Evolutionary conservation across 257 asterid species (phyloP), one percentile per base, ranked within the genome.

Genomic region (Scutellaria minor): DNA sequence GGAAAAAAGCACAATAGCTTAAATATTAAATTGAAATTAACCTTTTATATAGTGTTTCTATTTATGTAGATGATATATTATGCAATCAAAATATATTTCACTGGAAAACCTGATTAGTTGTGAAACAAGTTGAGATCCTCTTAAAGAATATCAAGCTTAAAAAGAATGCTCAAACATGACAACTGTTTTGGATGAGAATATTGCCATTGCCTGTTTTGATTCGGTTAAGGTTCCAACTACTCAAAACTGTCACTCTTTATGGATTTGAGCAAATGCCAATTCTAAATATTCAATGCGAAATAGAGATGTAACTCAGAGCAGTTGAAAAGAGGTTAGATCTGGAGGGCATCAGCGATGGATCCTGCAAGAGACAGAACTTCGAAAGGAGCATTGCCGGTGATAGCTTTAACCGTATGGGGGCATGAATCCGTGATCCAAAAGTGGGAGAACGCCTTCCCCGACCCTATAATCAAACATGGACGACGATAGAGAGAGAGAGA

Each of bases 341-440:
- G 99, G 61, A 94, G 99, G 54, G 96, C 95, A 70, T 89, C 93
- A 31, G 99, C 92, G 48, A 94, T 94, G 3, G 99, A 94, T 68
- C 90, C 91, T 0, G 99, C 99, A 50, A 94, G 97, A 69, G 96
- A 89, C 76, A 91, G 52, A 70, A 94, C 90, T 77, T 94, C 97
- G 46, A 94, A 94, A 9, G 99, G 99, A 68, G 92, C 85, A 81
- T 84, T 80, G 10, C 79, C 67, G 9, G 81, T 79, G 9, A 94
- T 78, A 63, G 93, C 87, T 70, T 89, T 80, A 70, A 91, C 97
- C 4, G 97, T 94, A 3, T 3, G 76, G 13, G 96, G 91, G 79
- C 99, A 94, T 0, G 99, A 94, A 82, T 94, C 99, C 0, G 95
- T 91, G 77, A 87, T 88, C 98, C 97, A 94, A 63, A 94, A 91